phyloP scores from a whole-genome alignment of 495 filamentous ascomycete species.

The Penicillium parvum region DNA sequence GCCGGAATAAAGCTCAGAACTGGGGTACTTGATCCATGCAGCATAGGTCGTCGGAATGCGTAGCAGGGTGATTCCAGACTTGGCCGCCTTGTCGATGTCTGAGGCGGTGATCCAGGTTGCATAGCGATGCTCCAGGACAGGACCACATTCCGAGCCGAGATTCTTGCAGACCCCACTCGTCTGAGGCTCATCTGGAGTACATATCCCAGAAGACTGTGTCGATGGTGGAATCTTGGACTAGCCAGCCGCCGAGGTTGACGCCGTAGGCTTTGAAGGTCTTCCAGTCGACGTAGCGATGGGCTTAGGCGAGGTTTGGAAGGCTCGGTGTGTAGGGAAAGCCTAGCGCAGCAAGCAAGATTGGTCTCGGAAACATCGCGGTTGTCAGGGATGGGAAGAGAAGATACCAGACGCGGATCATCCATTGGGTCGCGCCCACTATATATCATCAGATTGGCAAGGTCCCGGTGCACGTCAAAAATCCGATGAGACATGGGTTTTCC shows the following conservation, averaged over 20 bases:
- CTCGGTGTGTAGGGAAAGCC: neutral
- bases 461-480: no score
- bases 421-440: no score
- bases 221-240: conserved; percentile 1
- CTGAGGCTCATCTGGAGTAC: neutral
- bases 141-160: conserved; percentile 1
- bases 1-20: conserved; percentile 28
- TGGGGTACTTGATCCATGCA: conserved; percentile 22
- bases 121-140: conserved; percentile 1
- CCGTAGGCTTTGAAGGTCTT: conserved; percentile 5
- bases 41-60: conserved; percentile 12
- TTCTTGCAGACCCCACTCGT: conserved; percentile 4
- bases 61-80: neutral
- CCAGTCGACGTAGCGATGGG: conserved; percentile 8
- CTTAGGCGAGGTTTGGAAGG: no score
- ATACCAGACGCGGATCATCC: no score
- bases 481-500: no score
- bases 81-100: neutral
- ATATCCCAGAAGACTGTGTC: neutral
- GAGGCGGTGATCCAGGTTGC: conserved; percentile 3
- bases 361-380: no score
- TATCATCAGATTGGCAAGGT: no score
- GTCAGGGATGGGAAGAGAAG: no score
- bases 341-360: no score
- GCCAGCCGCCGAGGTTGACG: conserved; percentile 1